A percentile compares a stretch with the other conserved stretches of the same genome.
phyloP scores from a whole-genome alignment of 148 eudicot genomes.

The Tetragonia tetragonoides region DNA sequence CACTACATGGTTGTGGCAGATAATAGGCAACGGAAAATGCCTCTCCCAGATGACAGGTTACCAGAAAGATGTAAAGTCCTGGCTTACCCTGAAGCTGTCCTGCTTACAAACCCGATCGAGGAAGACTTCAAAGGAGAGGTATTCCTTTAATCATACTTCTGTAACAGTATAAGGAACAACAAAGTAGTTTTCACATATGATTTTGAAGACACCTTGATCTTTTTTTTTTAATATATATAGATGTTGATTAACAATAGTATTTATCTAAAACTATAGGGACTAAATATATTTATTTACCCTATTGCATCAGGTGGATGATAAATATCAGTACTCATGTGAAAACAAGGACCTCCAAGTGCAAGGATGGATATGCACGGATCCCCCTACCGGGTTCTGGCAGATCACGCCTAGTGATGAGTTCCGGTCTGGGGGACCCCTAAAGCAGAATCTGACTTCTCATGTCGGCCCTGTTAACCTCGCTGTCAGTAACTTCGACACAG shows the following conservation, averaged over 20 bases:
- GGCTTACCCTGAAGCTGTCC: constrained; percentile 80
- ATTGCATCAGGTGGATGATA: constrained; percentile 68
- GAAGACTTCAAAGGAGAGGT: constrained; percentile 48
- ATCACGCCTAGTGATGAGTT: constrained; percentile 79
- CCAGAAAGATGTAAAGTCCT: constrained; percentile 54
- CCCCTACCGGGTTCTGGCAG: constrained; percentile 82
- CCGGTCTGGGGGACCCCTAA: constrained; percentile 74
- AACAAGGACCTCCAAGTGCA: constrained; percentile 69
- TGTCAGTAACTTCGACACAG: constrained; percentile 32
- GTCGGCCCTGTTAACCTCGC: constrained; percentile 77
- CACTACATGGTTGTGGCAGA: constrained; percentile 77
- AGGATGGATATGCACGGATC: constrained; percentile 69
- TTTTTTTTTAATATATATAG: no score
- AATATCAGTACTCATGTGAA: constrained; percentile 76
- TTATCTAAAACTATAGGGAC: not conserved
- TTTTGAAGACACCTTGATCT: no score
- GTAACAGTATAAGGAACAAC: not conserved
- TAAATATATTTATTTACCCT: not conserved
- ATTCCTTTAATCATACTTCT: not conserved
- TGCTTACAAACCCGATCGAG: constrained; percentile 43
- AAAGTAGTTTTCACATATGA: no score
- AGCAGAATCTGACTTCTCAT: constrained; percentile 87
- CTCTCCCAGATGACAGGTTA: constrained; percentile 71
- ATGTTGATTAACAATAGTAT: not conserved
- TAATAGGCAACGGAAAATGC: constrained; percentile 71